Conservation (phyloP, 441 rosid species). For the Erodium trifolium region DNA sequence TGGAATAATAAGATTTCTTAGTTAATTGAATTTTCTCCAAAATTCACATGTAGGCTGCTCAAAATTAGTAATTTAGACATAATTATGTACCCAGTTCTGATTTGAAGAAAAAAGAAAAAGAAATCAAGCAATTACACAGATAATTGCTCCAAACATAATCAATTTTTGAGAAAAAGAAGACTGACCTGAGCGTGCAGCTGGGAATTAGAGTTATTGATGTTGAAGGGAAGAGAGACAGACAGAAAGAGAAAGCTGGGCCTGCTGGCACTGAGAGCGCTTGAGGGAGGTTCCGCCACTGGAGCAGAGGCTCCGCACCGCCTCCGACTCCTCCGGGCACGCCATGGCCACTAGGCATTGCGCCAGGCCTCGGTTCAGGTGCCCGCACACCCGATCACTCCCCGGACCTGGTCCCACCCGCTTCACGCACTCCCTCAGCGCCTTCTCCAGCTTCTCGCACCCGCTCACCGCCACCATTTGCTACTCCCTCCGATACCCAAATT, state of each 20-base stretch:
- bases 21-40: background rate
- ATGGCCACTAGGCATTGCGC: conserved; percentile 67
- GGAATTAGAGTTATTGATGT: conserved; percentile 19
- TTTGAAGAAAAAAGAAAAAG: background rate
- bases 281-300: conserved; percentile 71
- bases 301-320: conserved; percentile 66
- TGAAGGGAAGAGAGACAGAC: conserved; percentile 59
- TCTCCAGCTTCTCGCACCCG: conserved; percentile 54
- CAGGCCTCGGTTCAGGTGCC: conserved; percentile 62
- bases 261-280: conserved; percentile 68
- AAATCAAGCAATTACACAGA: too few species aligned
- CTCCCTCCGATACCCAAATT: background rate
- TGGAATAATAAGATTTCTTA: too few species aligned
- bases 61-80: too few species aligned
- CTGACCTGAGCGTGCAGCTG: too few species aligned
- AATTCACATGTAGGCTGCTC: background rate
- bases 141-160: background rate
- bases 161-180: background rate
- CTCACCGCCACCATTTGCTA: conserved; percentile 13
- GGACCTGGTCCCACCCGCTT: conserved; percentile 47
- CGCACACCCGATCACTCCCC: conserved; percentile 44
- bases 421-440: conserved; percentile 62
- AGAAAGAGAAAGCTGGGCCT: conserved; percentile 68
- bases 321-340: conserved; percentile 62
- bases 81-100: background rate